phyloP scores from a whole-genome alignment of 129 eudicot species.

The Calendula officinalis region DNA sequence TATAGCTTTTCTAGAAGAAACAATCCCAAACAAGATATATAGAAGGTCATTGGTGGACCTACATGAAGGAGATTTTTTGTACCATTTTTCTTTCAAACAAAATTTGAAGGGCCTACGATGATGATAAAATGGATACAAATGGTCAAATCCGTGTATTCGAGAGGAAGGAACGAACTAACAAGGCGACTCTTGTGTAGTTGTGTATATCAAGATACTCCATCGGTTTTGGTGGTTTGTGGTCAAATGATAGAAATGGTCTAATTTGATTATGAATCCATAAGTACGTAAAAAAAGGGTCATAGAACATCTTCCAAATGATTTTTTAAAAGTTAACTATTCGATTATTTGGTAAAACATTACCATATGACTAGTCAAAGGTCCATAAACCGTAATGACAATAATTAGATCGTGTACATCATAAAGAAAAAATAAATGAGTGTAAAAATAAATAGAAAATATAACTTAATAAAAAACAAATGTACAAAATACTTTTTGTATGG shows the following conservation, averaged over 20 bases:
- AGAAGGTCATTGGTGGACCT: constrained; percentile 20
- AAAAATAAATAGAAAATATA: background rate
- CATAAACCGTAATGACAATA: no score
- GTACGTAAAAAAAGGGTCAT: no score
- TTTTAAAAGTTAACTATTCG: no score
- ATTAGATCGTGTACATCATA: background rate
- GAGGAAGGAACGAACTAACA: constrained; percentile 25
- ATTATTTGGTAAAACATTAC: no score
- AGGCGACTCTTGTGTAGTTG: constrained; percentile 19
- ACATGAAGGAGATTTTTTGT: constrained; percentile 11
- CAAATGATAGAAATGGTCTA: constrained; percentile 11
- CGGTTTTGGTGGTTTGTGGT: constrained; percentile 22
- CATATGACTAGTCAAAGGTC: no score
- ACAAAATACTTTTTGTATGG: constrained; percentile 1
- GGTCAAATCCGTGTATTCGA: constrained; percentile 25
- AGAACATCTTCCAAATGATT: no score
- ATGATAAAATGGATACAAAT: constrained; percentile 22
- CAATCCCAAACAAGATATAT: background rate
- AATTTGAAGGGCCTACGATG: constrained; percentile 6
- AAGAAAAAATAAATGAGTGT: no score
- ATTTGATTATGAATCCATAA: no score
- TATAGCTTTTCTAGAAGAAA: background rate
- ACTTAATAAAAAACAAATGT: background rate
- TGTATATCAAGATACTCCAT: background rate
- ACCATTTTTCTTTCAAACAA: constrained; percentile 13